These are phyloP conservation scores for Cunninghamia lanceolata DNA, from an alignment of 75 land plant genomes.

Conservation along the genomic window DNA sequence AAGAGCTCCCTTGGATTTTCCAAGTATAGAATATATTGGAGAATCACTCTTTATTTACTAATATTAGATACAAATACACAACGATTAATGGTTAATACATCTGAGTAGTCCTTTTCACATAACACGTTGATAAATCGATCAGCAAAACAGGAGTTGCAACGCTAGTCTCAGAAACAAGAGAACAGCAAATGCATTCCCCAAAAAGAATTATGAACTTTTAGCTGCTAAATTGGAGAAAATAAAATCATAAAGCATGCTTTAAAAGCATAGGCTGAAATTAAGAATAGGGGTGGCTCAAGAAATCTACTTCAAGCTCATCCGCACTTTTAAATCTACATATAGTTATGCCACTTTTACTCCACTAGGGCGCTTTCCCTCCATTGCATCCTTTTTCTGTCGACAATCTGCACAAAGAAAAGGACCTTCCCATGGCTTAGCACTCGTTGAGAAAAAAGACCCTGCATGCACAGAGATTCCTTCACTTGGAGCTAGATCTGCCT, in stretches of 20 bases:
- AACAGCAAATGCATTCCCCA: slow-evolving; percentile 9
- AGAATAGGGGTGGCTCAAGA: not conserved
- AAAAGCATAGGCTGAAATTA: not conserved
- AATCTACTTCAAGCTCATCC: not conserved
- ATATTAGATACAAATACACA: slow-evolving; percentile 11
- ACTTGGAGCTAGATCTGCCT: slow-evolving; percentile 59
- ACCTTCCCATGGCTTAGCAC: slow-evolving; percentile 71
- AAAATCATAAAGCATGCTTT: not conserved
- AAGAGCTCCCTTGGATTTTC: slow-evolving; percentile 1
- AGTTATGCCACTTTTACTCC: slow-evolving; percentile 42
- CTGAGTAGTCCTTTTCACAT: slow-evolving; percentile 7
- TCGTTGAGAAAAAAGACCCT: slow-evolving; percentile 73
- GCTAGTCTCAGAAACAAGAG: not conserved
- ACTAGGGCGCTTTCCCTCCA: slow-evolving; percentile 76
- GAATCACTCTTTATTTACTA: slow-evolving; percentile 9
- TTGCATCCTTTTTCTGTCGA: slow-evolving; percentile 76
- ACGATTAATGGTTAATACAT: slow-evolving; percentile 5
- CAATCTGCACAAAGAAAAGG: slow-evolving; percentile 84
- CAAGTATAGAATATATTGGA: not conserved
- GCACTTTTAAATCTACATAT: not conserved
- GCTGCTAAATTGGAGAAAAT: not conserved
- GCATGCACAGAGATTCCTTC: slow-evolving; percentile 85
- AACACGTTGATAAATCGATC: slow-evolving; percentile 10
- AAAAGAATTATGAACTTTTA: slow-evolving; percentile 7
- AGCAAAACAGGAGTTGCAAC: slow-evolving; percentile 7